Evolutionary conservation across 805 yeast species (phyloP), one percentile per base, ranked within the genome.

Genomic region (Starmerella floris): DNA sequence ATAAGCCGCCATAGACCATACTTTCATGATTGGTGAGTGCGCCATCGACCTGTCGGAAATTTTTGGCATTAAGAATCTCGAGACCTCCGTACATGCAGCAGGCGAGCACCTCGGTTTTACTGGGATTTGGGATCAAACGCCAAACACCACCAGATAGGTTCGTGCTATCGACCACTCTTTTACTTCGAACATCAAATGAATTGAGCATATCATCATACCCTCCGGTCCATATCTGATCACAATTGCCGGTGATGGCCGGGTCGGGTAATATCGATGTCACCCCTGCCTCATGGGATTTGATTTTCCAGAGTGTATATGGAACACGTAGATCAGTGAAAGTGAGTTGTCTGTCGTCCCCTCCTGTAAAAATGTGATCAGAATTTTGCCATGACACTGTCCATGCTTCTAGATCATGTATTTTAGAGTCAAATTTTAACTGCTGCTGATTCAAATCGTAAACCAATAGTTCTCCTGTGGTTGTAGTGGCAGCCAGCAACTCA

Each of bases 1-100:
- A 87, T 56, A 82, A 95, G 4, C 94, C 95, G 0, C 97, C 98
- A 56, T 88, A 88, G 42, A 88, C 87, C 84, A 91, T 88, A 46
- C 95, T 83, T 39, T 76, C 77, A 57, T 88, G 97, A 25, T 53
- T 51, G 11, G 45, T 40, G 10, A 50, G 49, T 3, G 46, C 39
- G 30, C 46, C 53, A 10, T 17, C 19, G n/a, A 49, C 43, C 2
- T 17, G 23, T 16, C 40, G 50, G 23, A 41, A 33, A 2, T 25
- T 20, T 1, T 19, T 6, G 5, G 68, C 55, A 13, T 58, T 58
- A 1, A 87, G 58, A 0, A 87, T 65, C 44, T 85, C 68, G 1
- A 94, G 95, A 16, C 98, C 98, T 51, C 83, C 85, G 56, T 88
- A 88, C 97, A 91, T 91, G 56, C 95, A 84, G 58, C 96, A 87